These are phyloP conservation scores for Lipomyces yamadae DNA, from an alignment of 805 yeast species.

Conservation along the genomic window DNA sequence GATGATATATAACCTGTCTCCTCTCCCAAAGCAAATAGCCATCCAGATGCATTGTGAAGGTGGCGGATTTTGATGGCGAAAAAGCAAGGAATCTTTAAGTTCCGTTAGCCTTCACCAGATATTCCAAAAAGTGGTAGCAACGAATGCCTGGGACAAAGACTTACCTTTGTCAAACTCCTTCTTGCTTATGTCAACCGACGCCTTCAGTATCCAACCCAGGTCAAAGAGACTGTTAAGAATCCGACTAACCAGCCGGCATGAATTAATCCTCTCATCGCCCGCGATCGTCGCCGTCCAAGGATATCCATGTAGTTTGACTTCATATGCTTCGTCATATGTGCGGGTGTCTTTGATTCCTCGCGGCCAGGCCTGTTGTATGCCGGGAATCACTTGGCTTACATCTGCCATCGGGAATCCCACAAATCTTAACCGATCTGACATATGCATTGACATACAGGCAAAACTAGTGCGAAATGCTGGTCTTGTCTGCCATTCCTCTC, in stretches of 20 bases:
- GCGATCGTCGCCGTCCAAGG: background rate
- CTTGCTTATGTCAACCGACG: slow-evolving; percentile 8
- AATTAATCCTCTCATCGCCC: background rate
- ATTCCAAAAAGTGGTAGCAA: background rate
- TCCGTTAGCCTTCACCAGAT: background rate
- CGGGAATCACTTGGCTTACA: background rate
- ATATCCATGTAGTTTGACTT: slow-evolving; percentile 1
- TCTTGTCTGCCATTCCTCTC: no score
- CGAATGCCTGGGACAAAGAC: background rate
- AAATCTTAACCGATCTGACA: background rate
- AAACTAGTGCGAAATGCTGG: background rate
- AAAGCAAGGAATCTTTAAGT: background rate
- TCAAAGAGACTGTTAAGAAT: slow-evolving; percentile 4
- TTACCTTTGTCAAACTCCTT: slow-evolving; percentile 9
- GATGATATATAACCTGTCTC: background rate
- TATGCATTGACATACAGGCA: slow-evolving; percentile 6
- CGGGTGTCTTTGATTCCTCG: slow-evolving; percentile 8
- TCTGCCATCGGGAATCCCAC: background rate
- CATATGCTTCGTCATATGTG: background rate
- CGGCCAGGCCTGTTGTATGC: background rate
- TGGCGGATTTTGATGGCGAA: slow-evolving; percentile 5
- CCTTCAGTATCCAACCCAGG: slow-evolving; percentile 2
- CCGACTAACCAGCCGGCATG: slow-evolving; percentile 4
- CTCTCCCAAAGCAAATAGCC: background rate
- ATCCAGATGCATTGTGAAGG: slow-evolving; percentile 8